phyloP scores from a whole-genome alignment of 1,284 basidiomycete species.

The Ceratobasidium theobromae region DNA sequence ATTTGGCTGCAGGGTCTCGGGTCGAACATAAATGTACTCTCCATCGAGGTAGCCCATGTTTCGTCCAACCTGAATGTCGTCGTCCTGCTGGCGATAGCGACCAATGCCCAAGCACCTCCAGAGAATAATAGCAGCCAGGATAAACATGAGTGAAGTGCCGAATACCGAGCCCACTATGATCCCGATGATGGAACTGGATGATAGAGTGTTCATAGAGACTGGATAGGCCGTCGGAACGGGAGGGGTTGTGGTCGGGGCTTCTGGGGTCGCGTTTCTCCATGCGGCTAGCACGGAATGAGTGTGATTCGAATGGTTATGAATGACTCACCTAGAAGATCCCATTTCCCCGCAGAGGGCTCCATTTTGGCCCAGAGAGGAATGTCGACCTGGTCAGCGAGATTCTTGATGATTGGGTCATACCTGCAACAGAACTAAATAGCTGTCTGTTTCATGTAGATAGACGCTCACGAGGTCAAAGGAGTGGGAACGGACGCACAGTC shows the following conservation, averaged over 20 bases:
- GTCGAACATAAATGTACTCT: slow-evolving; percentile 20
- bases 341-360: slow-evolving; percentile 7
- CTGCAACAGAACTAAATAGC: neutral
- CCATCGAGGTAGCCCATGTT: slow-evolving; percentile 21
- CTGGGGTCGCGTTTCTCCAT: slow-evolving; percentile 6
- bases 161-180: slow-evolving; percentile 27
- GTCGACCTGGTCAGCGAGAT: neutral
- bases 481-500: neutral
- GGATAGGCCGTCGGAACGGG: slow-evolving; percentile 6
- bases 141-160: slow-evolving; percentile 20
- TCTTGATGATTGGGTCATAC: slow-evolving; percentile 12
- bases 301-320: neutral
- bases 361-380: slow-evolving; percentile 15
- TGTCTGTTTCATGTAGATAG: neutral
- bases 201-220: neutral
- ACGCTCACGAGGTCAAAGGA: slow-evolving; percentile 7
- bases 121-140: neutral
- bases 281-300: neutral
- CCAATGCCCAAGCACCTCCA: slow-evolving; percentile 2
- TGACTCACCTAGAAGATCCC: slow-evolving; percentile 9
- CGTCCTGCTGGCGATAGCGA: neutral
- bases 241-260: neutral
- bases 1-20: neutral
- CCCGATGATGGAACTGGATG: slow-evolving; percentile 3
- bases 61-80: slow-evolving; percentile 5